Base-by-base conservation (phyloP, 148 eudicot species). In the Limonium bicolor region DNA sequence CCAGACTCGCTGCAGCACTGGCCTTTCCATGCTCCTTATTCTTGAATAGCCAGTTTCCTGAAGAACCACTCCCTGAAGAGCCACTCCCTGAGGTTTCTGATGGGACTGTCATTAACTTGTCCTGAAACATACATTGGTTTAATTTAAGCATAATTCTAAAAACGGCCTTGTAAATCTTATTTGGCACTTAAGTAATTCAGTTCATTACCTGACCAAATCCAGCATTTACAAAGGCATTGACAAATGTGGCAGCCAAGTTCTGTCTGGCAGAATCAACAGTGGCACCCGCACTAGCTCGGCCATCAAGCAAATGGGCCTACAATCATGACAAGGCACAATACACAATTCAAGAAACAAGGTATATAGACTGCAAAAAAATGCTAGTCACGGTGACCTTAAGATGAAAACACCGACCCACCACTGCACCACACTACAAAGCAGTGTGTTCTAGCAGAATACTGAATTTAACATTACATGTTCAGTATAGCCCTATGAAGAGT, bases 1-100 rank as follows among this genome's bases (percentile, higher is more conserved):
- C 99, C 95, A 90, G 61, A 67, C 99, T 90, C 31, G 99, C 99
- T 27, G 94, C 94, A 59, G 95, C 99, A 71, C 94, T 90, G 62
- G 80, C 63, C 71, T 85, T 90, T 19, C 95, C 95, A 61, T 90
- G 94, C 50, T 90, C 99, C 68, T 85, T 90, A 62, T 90, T 78
- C 62, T 90, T 90, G 53, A 77, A 90, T 46, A 90, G 88, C 99
- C 99, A 90, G 59, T 74, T 76, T 31, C 82, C 80, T 5, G 87
- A 72, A 41, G 94, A 64, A 39, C 82, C 63, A 32, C 84, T 80
- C 57, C 69, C 69, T 34, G 95, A 58, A 32, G 88, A 52, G n/a
- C 82, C 63, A 32, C 84, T 80, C 57, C 69, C 69, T 34, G 95
- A 58, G 29, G 88, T 53, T 39, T 85, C 99, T 7, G 88, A 47